These are phyloP conservation scores for Pyracantha coccinea DNA, from an alignment of 331 rosid genomes.

Conservation along the genomic window DNA sequence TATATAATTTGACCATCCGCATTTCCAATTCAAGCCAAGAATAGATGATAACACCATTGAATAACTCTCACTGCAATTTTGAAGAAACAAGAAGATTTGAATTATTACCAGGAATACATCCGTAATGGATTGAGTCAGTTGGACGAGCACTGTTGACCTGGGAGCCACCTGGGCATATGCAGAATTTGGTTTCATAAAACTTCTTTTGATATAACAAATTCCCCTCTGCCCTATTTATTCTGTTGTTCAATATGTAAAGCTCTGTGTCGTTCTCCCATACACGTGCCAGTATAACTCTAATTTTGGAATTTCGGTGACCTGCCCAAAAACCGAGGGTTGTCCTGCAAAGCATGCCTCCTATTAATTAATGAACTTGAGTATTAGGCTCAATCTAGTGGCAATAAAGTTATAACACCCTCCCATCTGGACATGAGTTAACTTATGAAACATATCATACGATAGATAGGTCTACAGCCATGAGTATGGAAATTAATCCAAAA, in stretches of 20 bases:
- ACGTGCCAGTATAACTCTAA: slow-evolving; percentile 90
- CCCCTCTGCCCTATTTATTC: slow-evolving; percentile 88
- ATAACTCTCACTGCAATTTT: neutral
- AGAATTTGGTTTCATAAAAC: slow-evolving; percentile 77
- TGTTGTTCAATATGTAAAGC: slow-evolving; percentile 80
- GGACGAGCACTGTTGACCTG: slow-evolving; percentile 98
- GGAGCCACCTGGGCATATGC: slow-evolving; percentile 99
- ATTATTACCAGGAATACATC: slow-evolving; percentile 90
- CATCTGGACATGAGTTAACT: neutral
- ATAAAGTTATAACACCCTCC: neutral
- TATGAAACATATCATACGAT: neutral
- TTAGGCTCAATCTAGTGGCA: neutral
- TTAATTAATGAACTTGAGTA: slow-evolving; percentile 12
- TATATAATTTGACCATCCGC: neutral
- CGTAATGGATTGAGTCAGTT: slow-evolving; percentile 91
- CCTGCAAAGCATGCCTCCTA: slow-evolving; percentile 43
- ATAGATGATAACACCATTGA: neutral
- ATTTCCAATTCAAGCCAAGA: slow-evolving; percentile 7
- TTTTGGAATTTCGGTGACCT: slow-evolving; percentile 92
- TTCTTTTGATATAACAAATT: slow-evolving; percentile 75
- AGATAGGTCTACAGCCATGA: neutral
- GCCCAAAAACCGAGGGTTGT: slow-evolving; percentile 95
- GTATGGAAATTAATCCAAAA: neutral
- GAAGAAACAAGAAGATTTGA: neutral
- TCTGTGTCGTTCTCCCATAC: slow-evolving; percentile 98